phyloP scores from a whole-genome alignment of 2,329 filamentous ascomycete species.

The Didymella glomerata region DNA sequence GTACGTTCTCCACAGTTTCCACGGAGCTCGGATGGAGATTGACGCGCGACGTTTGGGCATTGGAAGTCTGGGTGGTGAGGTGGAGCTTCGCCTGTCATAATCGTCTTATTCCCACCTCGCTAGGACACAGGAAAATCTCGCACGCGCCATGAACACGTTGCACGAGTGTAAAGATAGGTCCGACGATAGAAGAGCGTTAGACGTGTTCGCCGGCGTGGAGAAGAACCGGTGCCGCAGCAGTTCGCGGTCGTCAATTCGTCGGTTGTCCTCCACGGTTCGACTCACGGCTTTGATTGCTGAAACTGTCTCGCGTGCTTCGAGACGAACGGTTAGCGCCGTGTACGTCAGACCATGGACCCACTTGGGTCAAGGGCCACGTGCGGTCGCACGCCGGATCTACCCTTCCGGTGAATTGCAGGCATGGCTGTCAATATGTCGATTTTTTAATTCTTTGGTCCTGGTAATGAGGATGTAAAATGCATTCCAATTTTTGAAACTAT shows the following conservation, averaged over 20 bases:
- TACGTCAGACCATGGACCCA: background rate
- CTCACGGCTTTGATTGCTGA: background rate
- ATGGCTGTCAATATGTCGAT: background rate
- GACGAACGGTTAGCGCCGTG: background rate
- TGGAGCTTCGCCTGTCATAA: too few species aligned
- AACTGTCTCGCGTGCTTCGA: background rate
- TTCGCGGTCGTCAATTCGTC: background rate
- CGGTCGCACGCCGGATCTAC: constrained; percentile 1
- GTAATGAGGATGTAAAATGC: background rate
- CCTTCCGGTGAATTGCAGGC: background rate
- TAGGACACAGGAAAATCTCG: too few species aligned
- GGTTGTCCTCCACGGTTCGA: background rate
- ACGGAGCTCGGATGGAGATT: background rate
- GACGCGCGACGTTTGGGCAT: too few species aligned
- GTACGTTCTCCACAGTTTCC: background rate
- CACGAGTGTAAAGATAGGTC: too few species aligned
- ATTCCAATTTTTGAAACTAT: background rate
- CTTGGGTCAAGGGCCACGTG: background rate
- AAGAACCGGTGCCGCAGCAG: background rate
- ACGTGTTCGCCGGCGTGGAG: background rate
- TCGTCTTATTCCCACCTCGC: too few species aligned
- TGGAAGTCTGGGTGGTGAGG: too few species aligned
- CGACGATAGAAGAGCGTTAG: too few species aligned
- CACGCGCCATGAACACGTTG: too few species aligned
- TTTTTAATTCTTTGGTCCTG: background rate